Conservation (phyloP, 2,329 filamentous ascomycete genomes). For the Pseudopithomyces maydicus region DNA sequence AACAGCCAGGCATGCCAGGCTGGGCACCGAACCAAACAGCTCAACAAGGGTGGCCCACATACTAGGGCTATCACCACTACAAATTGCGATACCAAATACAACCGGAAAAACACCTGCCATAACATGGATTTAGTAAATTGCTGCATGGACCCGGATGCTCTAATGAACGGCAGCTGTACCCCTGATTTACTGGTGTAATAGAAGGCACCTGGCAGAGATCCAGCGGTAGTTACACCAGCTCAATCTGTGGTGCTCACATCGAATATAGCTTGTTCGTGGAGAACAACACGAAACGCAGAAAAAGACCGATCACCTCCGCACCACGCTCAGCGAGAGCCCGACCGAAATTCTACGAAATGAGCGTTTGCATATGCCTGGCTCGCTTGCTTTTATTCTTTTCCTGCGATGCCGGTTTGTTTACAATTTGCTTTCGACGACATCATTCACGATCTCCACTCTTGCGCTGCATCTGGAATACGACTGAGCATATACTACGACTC, state of each 20-base stretch:
- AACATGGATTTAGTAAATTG: background rate
- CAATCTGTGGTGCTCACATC: too few species aligned
- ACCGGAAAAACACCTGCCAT: background rate
- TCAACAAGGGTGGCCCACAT: conserved; percentile 49
- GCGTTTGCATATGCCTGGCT: conserved; percentile 18
- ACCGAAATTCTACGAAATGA: conserved; percentile 31
- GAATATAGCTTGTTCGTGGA: too few species aligned
- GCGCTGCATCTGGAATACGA: background rate
- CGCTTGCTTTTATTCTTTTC: conserved; percentile 3
- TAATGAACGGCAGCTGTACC: too few species aligned
- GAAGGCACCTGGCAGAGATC: too few species aligned
- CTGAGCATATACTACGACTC: conserved; percentile 1
- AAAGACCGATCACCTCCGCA: too few species aligned
- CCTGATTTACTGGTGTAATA: background rate
- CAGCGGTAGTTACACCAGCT: too few species aligned
- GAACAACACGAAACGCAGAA: too few species aligned
- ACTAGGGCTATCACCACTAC: conserved; percentile 7
- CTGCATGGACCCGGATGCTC: background rate
- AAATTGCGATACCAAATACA: background rate
- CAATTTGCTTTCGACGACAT: conserved; percentile 7
- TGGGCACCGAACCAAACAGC: conserved; percentile 53
- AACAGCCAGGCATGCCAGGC: conserved; percentile 58
- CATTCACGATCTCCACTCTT: background rate
- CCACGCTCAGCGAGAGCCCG: background rate
- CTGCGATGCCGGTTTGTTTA: conserved; percentile 9